These are phyloP conservation scores for Cryphonectria japonica DNA, from an alignment of 2,329 filamentous ascomycete species.

Conservation along the genomic window DNA sequence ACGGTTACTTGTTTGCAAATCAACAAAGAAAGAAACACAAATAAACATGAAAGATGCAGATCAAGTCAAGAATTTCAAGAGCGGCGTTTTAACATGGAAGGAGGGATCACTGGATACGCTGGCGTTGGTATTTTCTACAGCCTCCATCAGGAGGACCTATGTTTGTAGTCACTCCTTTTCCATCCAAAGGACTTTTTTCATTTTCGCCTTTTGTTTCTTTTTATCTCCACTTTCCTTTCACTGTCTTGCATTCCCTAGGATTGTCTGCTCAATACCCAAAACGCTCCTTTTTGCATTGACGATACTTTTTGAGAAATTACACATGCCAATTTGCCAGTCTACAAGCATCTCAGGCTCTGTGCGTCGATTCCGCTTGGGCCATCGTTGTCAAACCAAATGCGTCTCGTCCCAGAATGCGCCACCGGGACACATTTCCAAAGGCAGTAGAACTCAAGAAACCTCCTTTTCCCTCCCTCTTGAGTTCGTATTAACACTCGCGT, in stretches of 20 bases:
- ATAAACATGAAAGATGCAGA: not conserved
- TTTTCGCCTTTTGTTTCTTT: not conserved
- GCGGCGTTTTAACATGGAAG: slow-evolving; percentile 19
- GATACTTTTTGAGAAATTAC: not conserved
- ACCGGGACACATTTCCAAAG: not conserved
- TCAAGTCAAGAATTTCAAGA: not conserved
- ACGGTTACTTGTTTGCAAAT: not conserved
- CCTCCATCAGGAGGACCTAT: slow-evolving; percentile 3
- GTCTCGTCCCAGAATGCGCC: not conserved
- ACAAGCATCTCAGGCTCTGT: not conserved
- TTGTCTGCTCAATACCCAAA: slow-evolving; percentile 24
- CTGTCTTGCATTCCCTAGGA: slow-evolving; percentile 5
- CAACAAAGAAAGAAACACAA: not conserved
- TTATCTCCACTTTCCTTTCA: not conserved
- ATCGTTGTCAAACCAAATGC: not conserved
- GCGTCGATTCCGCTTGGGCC: not conserved
- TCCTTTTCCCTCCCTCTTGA: not conserved
- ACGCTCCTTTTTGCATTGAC: slow-evolving; percentile 24
- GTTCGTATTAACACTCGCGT: not conserved
- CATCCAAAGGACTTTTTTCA: slow-evolving; percentile 5
- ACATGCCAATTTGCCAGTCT: not conserved
- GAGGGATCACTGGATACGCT: slow-evolving; percentile 12
- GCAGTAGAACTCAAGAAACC: not conserved
- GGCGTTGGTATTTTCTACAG: slow-evolving; percentile 13
- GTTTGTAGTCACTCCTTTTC: slow-evolving; percentile 22